Percentiles rank a stretch among this genome's conserved stretches.
phyloP scores from a whole-genome alignment of 768 basidiomycete genomes.

The Hebeloma cylindrosporum region DNA sequence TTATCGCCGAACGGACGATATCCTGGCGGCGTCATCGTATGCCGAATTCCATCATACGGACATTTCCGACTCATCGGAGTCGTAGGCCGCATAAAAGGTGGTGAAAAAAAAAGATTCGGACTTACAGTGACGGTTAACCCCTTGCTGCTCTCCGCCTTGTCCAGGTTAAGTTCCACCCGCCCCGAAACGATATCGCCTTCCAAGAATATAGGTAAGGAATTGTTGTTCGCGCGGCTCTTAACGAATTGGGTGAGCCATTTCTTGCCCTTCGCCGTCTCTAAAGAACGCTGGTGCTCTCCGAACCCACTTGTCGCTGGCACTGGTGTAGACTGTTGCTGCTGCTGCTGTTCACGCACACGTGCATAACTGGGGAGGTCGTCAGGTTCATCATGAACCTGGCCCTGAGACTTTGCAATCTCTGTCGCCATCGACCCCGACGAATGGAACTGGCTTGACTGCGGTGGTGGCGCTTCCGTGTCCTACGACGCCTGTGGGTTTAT shows the following conservation, averaged over 20 bases:
- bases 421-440: too few species aligned
- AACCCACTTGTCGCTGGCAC: not conserved
- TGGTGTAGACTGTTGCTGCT: not conserved
- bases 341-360: constrained; percentile 5
- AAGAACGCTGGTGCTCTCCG: constrained; percentile 38
- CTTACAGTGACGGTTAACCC: constrained; percentile 47
- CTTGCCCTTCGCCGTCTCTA: constrained; percentile 43
- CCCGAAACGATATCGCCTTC: constrained; percentile 52
- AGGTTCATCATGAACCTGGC: constrained; percentile 15
- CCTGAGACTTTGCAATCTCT: too few species aligned
- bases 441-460: too few species aligned
- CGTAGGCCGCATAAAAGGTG: not conserved
- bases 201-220: constrained; percentile 44
- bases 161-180: constrained; percentile 48
- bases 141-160: constrained; percentile 50
- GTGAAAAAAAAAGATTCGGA: constrained; percentile 5
- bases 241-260: constrained; percentile 52
- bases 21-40: too few species aligned
- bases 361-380: constrained; percentile 23
- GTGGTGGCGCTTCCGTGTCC: too few species aligned
- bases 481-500: too few species aligned
- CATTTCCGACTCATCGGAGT: not conserved
- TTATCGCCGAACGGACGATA: not conserved
- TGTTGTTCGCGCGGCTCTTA: constrained; percentile 40
- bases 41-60: not conserved